phyloP scores from a whole-genome alignment of 345 rosid species.

The Gossypium turneri region DNA sequence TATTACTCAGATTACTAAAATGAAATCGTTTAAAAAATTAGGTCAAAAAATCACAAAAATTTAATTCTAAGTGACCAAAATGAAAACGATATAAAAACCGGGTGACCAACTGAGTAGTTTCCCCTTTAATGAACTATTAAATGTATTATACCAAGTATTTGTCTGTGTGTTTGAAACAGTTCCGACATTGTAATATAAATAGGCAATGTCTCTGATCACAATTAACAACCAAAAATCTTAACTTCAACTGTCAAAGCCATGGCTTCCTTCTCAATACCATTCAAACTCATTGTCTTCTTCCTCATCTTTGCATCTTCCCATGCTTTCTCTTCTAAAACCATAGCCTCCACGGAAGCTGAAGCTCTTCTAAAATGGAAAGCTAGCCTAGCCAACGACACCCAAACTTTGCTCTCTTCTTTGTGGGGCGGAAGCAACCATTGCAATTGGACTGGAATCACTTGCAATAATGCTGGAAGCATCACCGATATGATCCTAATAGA shows the following conservation, averaged over 20 bases:
- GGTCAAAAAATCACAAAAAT: no score
- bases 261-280: not conserved
- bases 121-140: no score
- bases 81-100: no score
- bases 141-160: no score
- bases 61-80: no score
- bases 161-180: not conserved
- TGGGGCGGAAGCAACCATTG: not conserved
- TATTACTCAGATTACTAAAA: no score
- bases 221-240: no score
- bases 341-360: not conserved
- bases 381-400: not conserved
- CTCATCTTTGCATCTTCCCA: not conserved
- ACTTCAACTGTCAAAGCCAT: not conserved
- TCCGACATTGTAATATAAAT: no score
- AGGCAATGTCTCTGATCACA: no score
- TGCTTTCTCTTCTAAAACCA: not conserved
- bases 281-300: not conserved
- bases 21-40: no score
- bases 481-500: not conserved
- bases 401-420: not conserved
- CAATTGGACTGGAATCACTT: not conserved
- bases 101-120: no score
- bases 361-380: not conserved
- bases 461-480: not conserved